phyloP scores from a whole-genome alignment of 2,329 filamentous ascomycete genomes.

The Exophiala oligosperma region DNA sequence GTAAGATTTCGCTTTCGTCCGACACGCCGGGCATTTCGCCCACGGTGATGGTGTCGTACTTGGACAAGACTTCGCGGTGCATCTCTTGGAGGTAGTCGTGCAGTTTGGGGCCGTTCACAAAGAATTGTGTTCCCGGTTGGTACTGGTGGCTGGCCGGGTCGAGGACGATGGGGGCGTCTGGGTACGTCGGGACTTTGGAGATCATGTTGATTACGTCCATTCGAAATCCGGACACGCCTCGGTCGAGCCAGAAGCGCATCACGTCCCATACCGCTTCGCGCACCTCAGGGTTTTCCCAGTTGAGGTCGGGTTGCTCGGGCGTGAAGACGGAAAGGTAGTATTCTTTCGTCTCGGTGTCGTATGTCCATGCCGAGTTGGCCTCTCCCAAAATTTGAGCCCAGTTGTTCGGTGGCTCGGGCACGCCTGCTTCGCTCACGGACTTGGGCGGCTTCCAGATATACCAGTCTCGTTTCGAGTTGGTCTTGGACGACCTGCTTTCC shows the following conservation, averaged over 20 bases:
- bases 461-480: conserved; percentile 68
- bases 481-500: conserved; percentile 61
- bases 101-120: conserved; percentile 36
- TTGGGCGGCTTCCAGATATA: conserved; percentile 60
- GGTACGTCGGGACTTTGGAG: conserved; percentile 61
- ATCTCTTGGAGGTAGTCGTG: conserved; percentile 42
- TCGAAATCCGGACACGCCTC: conserved; percentile 72
- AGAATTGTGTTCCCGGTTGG: conserved; percentile 48
- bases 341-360: conserved; percentile 69
- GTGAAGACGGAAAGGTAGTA: conserved; percentile 79
- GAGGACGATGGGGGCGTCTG: conserved; percentile 42
- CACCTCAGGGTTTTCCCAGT: conserved; percentile 73
- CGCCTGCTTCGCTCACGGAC: conserved; percentile 54
- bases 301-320: conserved; percentile 77
- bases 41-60: conserved; percentile 43
- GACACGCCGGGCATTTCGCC: conserved; percentile 42
- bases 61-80: conserved; percentile 34
- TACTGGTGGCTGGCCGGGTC: conserved; percentile 43
- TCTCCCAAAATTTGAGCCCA: conserved; percentile 53
- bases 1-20: conserved; percentile 37
- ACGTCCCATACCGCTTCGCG: conserved; percentile 69
- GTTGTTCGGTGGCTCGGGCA: conserved; percentile 71
- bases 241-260: conserved; percentile 77
- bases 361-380: conserved; percentile 53
- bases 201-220: conserved; percentile 75